Evolutionary conservation across 2,329 filamentous ascomycete species (phyloP), one percentile per base, ranked within the genome.

Genomic region (Colletotrichum neosansevieriae): DNA sequence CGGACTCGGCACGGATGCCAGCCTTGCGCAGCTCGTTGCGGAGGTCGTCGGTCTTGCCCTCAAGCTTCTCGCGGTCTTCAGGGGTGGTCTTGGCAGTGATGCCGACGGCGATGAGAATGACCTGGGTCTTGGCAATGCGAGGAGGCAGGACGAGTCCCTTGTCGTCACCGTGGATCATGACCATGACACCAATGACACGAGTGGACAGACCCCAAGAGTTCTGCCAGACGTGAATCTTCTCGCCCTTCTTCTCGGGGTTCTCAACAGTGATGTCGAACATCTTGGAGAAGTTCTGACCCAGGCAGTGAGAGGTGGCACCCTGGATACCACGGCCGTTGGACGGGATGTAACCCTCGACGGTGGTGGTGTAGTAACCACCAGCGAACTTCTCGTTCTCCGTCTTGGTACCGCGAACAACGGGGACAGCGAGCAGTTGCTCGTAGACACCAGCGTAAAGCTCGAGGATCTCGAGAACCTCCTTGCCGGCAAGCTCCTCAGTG

Each of bases 241-340:
- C 87, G 72, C 92, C 92, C 82, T 93, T 92, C 79, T 96, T 87
- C 69, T 86, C 85, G 24, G 96, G 96, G 77, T 99, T 94, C 80
- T 99, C 95, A 34, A 99, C 94, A 0, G 92, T 97, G 79, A 99
- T 98, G 80, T 96, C 92, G 79, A 98, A 99, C 94, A 99, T 99
- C 83, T 97, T 98, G 79, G 92, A 94, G 83, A 99, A 99, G 83
- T 99, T 98, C 82, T 99, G 96, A 60, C 96, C 96, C 9, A 99
- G 86, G 75, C 91, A 94, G 84, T 99, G 96, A 59, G 94, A 97
- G 45, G 96, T 99, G 60, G 90, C 96, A 72, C 94, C 96, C 83
- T 99, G 96, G 70, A 99, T 98, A 79, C 96, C 96, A 78, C 96
- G 92, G 24, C 96, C 96, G 72, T 97, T 98, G 70, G 94, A 90